Conservation (phyloP, 192 early-diverging fungal species). For the Paraglomus brasilianum region DNA sequence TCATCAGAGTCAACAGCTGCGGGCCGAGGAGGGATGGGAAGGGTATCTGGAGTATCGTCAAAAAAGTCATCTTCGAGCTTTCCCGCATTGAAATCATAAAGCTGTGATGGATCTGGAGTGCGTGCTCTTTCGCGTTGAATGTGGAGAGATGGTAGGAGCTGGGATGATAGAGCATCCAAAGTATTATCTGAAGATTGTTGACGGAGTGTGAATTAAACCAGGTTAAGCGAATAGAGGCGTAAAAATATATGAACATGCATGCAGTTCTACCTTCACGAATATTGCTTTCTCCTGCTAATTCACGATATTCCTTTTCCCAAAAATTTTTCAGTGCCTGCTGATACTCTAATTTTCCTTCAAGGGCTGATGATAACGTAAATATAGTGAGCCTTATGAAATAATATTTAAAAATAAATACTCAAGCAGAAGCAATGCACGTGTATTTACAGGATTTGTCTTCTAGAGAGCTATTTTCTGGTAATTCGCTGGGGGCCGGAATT, state of each 20-base stretch:
- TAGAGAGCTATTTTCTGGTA: no score
- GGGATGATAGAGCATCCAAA: constrained; percentile 30
- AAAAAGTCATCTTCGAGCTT: constrained; percentile 55
- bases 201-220: constrained; percentile 5
- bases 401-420: not conserved
- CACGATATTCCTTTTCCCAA: constrained; percentile 7
- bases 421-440: not conserved
- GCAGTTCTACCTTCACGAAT: not conserved
- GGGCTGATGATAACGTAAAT: no score
- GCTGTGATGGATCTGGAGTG: constrained; percentile 33
- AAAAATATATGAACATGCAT: constrained; percentile 4
- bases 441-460: not conserved
- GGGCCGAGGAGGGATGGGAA: not conserved
- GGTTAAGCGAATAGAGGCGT: constrained; percentile 29
- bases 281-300: not conserved
- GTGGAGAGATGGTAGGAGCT: constrained; percentile 37
- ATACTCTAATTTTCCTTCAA: no score
- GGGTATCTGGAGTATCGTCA: constrained; percentile 19
- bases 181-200: constrained; percentile 28
- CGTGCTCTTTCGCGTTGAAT: constrained; percentile 33
- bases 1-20: constrained; percentile 32
- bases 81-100: constrained; percentile 48
- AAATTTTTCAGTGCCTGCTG: constrained; percentile 4
- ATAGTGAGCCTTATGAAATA: no score
- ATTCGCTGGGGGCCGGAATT: constrained; percentile 19